phyloP scores from a whole-genome alignment of 2,329 filamentous ascomycete species.

The Aspergillus flavus region DNA sequence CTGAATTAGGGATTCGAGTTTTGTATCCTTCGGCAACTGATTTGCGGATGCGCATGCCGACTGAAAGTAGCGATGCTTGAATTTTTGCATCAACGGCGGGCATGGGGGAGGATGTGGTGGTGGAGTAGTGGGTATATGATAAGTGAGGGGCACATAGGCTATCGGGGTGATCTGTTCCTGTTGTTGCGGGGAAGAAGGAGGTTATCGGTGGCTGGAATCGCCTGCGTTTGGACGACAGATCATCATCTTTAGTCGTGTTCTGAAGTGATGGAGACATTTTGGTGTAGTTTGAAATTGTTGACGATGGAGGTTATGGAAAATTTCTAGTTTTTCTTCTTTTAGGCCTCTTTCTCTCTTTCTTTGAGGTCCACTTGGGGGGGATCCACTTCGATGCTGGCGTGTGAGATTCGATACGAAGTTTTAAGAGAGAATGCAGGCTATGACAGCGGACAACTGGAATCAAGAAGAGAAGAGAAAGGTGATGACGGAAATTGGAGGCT shows the following conservation, averaged over 20 bases:
- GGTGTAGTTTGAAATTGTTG: conserved; percentile 2
- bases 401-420: neutral
- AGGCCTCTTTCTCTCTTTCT: neutral
- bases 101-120: conserved; percentile 42
- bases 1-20: conserved; percentile 52
- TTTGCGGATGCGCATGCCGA: conserved; percentile 94
- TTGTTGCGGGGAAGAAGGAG: conserved; percentile 36
- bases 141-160: conserved; percentile 21
- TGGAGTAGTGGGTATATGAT: conserved; percentile 45
- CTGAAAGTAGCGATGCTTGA: conserved; percentile 81
- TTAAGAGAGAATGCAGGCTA: conserved; percentile 5
- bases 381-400: neutral
- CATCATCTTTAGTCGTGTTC: conserved; percentile 18
- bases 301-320: neutral
- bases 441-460: conserved; percentile 6
- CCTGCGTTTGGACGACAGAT: conserved; percentile 43
- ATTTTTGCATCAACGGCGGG: conserved; percentile 65
- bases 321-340: neutral
- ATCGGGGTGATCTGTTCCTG: conserved; percentile 8
- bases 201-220: conserved; percentile 50
- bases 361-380: neutral
- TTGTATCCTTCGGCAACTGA: conserved; percentile 93
- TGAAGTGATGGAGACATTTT: conserved; percentile 22
- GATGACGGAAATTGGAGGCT: conserved; percentile 12
- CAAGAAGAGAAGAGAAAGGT: conserved; percentile 6